Evolutionary conservation across 2,329 filamentous ascomycete species (phyloP), one percentile per base, ranked within the genome.

Genomic region (Drechslera avenae): DNA sequence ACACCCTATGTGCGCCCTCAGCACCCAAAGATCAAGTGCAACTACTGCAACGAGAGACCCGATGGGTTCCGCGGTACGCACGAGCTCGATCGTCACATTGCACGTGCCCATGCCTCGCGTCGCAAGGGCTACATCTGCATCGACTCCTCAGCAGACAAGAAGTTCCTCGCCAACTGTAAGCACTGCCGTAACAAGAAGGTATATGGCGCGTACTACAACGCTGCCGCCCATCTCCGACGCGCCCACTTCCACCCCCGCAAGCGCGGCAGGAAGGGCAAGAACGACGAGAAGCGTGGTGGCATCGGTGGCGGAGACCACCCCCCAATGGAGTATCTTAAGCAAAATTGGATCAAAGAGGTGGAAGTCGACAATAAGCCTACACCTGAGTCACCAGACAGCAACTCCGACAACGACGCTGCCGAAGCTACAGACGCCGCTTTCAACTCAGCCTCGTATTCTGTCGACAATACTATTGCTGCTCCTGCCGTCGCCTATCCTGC

Each of bases 191-290:
- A 82, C 36, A 77, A 82, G 47, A 97, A 96, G 78, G 82, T 84
- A 51, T 97, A 97, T 63, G 89, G 89, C 3, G 90, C 89, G 13
- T 94, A 97, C 76, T 97, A 97, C 76, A 97, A 97, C 65, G 93
- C 92, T 0, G 91, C 91, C 0, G 93, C 91, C 0, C 93, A 97
- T 70, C 81, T 97, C 7, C 84, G 92, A 34, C 86, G 93, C 41
- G 88, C 88, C 0, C 93, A 97, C 71, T 97, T 97, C 79, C 89
- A 88, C 67, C 87, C 83, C 1, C 81, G 82, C 60, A 82, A 83
- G 68, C 77, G 82, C 17, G 83, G 83, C 7, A 75, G 82, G 40
- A 77, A 77, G 62, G 79, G 80, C 39, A 83, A 83, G 66, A 80
- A 81, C 50, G 82, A 81, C 54, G 81, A 85, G 71, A 80, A 82